Percentiles rank a stretch among this genome's conserved stretches.
Conservation (phyloP, 345 rosid species). For the Cardamine resedifolia region DNA sequence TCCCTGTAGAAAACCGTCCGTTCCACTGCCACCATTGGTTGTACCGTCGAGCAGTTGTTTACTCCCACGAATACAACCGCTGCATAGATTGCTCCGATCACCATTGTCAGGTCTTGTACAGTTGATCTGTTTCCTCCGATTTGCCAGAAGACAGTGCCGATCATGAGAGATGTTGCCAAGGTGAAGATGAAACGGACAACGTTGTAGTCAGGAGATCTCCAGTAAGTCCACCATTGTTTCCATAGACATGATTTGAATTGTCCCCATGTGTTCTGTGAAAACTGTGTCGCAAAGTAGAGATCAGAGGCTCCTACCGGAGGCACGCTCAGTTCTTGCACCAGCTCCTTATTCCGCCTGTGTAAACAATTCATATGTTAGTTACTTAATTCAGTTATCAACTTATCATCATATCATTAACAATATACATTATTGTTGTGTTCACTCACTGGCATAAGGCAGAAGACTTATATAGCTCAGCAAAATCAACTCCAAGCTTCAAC, state of each 20-base stretch:
- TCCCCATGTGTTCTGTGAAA: conserved; percentile 54
- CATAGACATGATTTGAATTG: conserved; percentile 68
- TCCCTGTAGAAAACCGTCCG: conserved; percentile 70
- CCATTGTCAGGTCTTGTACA: conserved; percentile 49
- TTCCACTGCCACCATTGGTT: conserved; percentile 68
- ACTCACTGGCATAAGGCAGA: conserved; percentile 64
- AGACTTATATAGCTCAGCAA: conserved; percentile 60
- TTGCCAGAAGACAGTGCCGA: conserved; percentile 64
- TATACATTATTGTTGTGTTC: background rate
- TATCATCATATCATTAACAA: background rate
- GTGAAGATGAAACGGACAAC: conserved; percentile 58
- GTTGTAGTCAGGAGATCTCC: conserved; percentile 79
- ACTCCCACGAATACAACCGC: conserved; percentile 59
- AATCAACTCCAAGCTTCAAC: conserved; percentile 66
- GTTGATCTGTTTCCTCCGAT: conserved; percentile 51
- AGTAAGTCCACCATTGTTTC: conserved; percentile 78
- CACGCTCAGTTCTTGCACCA: conserved; percentile 52
- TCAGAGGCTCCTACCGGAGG: conserved; percentile 54
- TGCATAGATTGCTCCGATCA: conserved; percentile 69
- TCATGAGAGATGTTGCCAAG: conserved; percentile 48
- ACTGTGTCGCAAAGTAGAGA: conserved; percentile 52
- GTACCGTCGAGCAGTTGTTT: conserved; percentile 70
- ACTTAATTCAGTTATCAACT: background rate
- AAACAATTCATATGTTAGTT: conserved; percentile 2
- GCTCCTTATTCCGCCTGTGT: conserved; percentile 53